Evolutionary conservation across 2,329 filamentous ascomycete species (phyloP).

Genomic region (Mycocentrospora acerina): DNA sequence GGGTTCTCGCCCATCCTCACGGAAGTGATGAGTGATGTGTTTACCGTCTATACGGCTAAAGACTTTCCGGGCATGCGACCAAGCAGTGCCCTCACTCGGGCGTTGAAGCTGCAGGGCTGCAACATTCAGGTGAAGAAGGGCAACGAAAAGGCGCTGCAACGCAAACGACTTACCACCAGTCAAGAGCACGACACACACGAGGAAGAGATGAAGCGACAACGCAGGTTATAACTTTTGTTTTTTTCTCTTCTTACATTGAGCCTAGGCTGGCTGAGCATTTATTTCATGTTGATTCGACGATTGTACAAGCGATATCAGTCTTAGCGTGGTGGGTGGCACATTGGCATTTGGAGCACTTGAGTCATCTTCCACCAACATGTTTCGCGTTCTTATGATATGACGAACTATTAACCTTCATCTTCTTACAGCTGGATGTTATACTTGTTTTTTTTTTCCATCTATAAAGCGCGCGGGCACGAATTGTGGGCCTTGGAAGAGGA

Average conservation of each 20-base stretch:
- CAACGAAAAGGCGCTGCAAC: conserved; percentile 62
- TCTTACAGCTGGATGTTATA: too few relatives aligned
- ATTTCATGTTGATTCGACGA: too few relatives aligned
- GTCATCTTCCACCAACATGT: conserved; percentile 34
- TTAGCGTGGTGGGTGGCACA: conserved; percentile 28
- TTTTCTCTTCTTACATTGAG: conserved; percentile 7
- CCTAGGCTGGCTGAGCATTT: too few relatives aligned
- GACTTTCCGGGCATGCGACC: conserved; percentile 84
- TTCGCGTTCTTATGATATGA: conserved; percentile 40
- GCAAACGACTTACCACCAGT: conserved; percentile 42
- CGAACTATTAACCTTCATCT: conserved; percentile 23
- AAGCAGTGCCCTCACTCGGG: conserved; percentile 72
- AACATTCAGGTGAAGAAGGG: conserved; percentile 87
- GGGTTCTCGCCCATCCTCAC: conserved; percentile 52
- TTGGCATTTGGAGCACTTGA: conserved; percentile 33
- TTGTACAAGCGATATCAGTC: conserved; percentile 13
- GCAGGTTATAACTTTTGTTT: conserved; percentile 30
- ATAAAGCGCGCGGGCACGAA: too few relatives aligned
- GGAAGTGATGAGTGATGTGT: conserved; percentile 65
- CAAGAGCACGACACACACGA: conserved; percentile 46
- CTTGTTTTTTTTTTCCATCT: too few relatives aligned
- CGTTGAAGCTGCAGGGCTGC: conserved; percentile 75
- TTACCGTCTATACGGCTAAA: conserved; percentile 80
- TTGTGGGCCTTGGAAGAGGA: too few relatives aligned
- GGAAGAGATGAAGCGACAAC: conserved; percentile 39